A percentile compares a stretch with the other conserved stretches of the same genome.
Conservation (phyloP, 257 asterid genomes). For the Ligustrum vulgare region DNA sequence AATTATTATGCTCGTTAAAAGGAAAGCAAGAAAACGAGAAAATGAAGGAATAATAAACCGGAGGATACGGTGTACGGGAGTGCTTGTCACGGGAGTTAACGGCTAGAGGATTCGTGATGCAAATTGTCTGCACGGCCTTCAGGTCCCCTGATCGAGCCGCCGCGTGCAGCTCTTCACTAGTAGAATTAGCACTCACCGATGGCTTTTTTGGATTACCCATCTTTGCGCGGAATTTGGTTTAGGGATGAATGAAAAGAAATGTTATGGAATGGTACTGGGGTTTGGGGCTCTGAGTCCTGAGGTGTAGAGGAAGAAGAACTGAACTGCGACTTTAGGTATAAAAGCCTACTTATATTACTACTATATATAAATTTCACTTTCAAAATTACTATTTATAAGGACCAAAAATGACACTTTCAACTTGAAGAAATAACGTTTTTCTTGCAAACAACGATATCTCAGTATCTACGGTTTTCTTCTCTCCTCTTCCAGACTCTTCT, state of each 20-base stretch:
- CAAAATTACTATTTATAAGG: too few relatives aligned
- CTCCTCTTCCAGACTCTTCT: too few relatives aligned
- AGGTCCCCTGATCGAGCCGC: conserved; percentile 94
- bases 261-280: not conserved
- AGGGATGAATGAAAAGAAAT: not conserved
- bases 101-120: conserved; percentile 77
- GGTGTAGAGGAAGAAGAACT: not conserved
- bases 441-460: too few relatives aligned
- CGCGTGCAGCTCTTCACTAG: conserved; percentile 60
- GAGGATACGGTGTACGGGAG: conserved; percentile 95
- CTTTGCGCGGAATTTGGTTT: not conserved
- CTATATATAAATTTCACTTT: too few relatives aligned
- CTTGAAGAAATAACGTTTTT: too few relatives aligned
- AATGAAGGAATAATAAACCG: not conserved
- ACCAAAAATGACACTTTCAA: too few relatives aligned
- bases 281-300: not conserved
- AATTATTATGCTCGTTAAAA: not conserved
- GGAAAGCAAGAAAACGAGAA: not conserved
- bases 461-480: too few relatives aligned
- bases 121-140: conserved; percentile 57
- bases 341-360: too few relatives aligned
- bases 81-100: conserved; percentile 83
- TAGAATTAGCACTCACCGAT: conserved; percentile 26
- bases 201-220: conserved; percentile 39
- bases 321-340: too few relatives aligned